Evolutionary conservation across 2,329 filamentous ascomycete species (phyloP).

Genomic region (Colletotrichum orbiculare): DNA sequence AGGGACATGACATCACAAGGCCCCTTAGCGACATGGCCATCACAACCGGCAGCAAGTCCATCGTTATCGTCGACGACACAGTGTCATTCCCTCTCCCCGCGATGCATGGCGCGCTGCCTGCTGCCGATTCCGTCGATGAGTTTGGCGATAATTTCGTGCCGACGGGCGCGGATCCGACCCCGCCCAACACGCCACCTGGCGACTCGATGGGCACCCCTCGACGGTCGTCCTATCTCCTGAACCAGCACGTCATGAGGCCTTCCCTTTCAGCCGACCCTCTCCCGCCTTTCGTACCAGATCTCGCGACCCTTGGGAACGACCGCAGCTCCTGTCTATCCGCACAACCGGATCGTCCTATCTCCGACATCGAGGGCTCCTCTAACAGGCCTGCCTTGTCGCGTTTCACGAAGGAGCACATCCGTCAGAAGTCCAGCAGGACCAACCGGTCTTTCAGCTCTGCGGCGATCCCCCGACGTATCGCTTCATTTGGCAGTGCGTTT

Average conservation of each 20-base stretch:
- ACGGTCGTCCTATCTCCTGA: constrained; percentile 66
- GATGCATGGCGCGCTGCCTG: constrained; percentile 62
- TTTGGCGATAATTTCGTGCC: constrained; percentile 65
- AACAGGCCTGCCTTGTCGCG: constrained; percentile 11
- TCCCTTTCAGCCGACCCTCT: constrained; percentile 53
- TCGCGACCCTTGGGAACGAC: constrained; percentile 51
- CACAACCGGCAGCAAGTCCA: constrained; percentile 87
- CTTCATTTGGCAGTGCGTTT: constrained; percentile 69
- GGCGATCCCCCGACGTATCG: constrained; percentile 64
- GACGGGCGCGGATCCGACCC: constrained; percentile 64
- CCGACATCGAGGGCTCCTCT: constrained; percentile 43
- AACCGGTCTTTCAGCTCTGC: constrained; percentile 60
- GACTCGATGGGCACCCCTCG: constrained; percentile 57
- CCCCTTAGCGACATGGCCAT: constrained; percentile 68
- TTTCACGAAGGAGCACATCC: constrained; percentile 47
- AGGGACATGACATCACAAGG: constrained; percentile 48
- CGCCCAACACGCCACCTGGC: constrained; percentile 70
- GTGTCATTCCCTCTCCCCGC: constrained; percentile 58
- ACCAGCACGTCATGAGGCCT: constrained; percentile 54
- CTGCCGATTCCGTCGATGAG: constrained; percentile 61
- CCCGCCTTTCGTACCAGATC: constrained; percentile 60
- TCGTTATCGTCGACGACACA: constrained; percentile 85
- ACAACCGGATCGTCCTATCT: constrained; percentile 46
- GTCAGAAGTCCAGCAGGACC: constrained; percentile 60
- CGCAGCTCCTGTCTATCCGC: constrained; percentile 45